These are phyloP conservation scores for Collariella sp. DNA, from an alignment of 495 filamentous ascomycete species.

Conservation along the genomic window DNA sequence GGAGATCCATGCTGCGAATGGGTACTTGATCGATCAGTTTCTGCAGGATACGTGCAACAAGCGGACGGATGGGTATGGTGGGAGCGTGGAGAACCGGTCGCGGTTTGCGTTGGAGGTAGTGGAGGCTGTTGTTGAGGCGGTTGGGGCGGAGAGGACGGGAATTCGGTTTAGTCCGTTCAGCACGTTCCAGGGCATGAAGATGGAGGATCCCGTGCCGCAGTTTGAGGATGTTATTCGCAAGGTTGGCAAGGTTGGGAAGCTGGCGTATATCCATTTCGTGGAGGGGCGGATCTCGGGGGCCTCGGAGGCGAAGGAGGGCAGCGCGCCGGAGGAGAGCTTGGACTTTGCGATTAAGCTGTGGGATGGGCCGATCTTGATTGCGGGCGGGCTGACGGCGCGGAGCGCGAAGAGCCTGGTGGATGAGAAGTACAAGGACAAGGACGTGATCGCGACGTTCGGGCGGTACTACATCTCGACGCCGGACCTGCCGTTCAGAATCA, in stretches of 20 bases:
- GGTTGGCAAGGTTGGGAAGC: constrained; percentile 44
- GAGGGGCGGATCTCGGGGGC: constrained; percentile 43
- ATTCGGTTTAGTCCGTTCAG: constrained; percentile 59
- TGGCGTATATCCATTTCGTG: constrained; percentile 62
- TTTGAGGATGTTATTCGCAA: constrained; percentile 50
- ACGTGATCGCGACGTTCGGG: constrained; percentile 52
- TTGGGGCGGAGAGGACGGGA: constrained; percentile 54
- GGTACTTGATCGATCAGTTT: constrained; percentile 72
- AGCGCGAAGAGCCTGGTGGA: constrained; percentile 46
- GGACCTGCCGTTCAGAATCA: constrained; percentile 56
- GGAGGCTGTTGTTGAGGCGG: constrained; percentile 51
- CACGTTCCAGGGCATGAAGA: constrained; percentile 59
- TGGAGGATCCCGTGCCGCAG: constrained; percentile 54
- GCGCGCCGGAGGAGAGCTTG: constrained; percentile 40
- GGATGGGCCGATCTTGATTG: constrained; percentile 49
- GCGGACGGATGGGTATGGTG: constrained; percentile 59
- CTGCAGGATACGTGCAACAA: constrained; percentile 52
- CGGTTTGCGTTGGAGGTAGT: constrained; percentile 58
- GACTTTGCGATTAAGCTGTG: constrained; percentile 46
- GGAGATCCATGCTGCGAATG: constrained; percentile 67
- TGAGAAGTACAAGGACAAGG: constrained; percentile 42
- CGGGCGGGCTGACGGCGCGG: constrained; percentile 48
- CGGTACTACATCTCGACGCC: constrained; percentile 61
- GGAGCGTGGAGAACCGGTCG: constrained; percentile 62
- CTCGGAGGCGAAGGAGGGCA: constrained; percentile 29